These are phyloP conservation scores for Hondaea fermentalgiana DNA, from an alignment of 108 stramenopile species.

Conservation along the genomic window DNA sequence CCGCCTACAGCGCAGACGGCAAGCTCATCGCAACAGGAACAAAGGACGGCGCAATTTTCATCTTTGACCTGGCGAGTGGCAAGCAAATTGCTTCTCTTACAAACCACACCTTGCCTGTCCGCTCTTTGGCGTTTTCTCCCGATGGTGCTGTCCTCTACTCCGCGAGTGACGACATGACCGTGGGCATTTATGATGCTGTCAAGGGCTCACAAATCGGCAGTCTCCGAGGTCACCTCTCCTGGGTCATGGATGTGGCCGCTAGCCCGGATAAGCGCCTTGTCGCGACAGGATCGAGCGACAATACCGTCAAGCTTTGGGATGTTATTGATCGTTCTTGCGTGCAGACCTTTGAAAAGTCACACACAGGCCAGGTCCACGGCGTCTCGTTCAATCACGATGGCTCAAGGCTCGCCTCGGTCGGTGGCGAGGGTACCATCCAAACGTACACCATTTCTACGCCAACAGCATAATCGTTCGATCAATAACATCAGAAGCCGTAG, in stretches of 20 bases:
- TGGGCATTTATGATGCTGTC: background rate
- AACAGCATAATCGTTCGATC: background rate
- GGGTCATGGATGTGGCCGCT: background rate
- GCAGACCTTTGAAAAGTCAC: slow-evolving; percentile 5
- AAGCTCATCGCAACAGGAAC: background rate
- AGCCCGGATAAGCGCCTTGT: background rate
- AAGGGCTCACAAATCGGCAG: background rate
- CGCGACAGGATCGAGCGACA: background rate
- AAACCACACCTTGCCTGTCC: background rate
- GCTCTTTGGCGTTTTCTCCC: background rate
- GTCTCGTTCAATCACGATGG: background rate
- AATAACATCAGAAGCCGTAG: background rate
- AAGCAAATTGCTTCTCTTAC: background rate
- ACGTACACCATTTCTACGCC: background rate
- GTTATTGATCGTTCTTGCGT: background rate
- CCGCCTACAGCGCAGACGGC: background rate
- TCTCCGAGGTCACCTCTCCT: background rate
- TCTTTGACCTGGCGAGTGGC: background rate
- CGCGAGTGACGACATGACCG: background rate
- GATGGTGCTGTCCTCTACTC: background rate
- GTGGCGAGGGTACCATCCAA: background rate
- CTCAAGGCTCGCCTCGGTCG: background rate
- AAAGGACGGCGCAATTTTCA: background rate
- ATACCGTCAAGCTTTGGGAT: slow-evolving; percentile 11
- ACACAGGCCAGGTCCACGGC: background rate